Base-by-base conservation (phyloP, 805 yeast genomes). In the Saccharomycopsis amapae region DNA sequence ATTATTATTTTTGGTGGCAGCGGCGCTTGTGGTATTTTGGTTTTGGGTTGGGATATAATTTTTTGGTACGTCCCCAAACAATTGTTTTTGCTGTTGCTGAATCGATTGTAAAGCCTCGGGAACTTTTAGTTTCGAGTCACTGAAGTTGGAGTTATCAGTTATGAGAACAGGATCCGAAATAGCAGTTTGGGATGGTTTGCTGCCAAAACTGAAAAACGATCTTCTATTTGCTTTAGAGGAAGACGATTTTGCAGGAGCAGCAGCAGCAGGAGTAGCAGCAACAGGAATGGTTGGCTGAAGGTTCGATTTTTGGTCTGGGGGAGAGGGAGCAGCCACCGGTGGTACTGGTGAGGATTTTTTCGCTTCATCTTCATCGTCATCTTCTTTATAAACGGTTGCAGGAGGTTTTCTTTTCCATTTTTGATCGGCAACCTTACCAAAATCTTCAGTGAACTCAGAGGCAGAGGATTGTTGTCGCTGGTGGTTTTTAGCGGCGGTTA, bases 391-490 rank as follows among this genome's bases (percentile, higher is more conserved):
- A 12, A 12, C n/a, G 10, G 10, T n/a, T 28, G 32, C n/a, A 28
- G 37, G n/a, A 33, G 37, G 37, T 17, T 9, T 33, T 17, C 9
- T n/a, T 33, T 33, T 33, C n/a, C 9, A 9, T 33, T 33, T 33
- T 9, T 33, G 13, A 17, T 33, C n/a, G 7, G 37, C 32, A 28
- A 28, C 19, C 13, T 35, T 22, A 22, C 23, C 23, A 35, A 42
- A 43, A 35, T 49, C 47, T 34, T 49, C 47, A 26, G 37, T 43
- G 23, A 49, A 43, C 23, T 46, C 50, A 19, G 24, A 9, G 5
- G 30, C 36, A 13, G 18, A 15, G 38, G 42, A 23, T 23, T n/a
- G 6, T 4, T n/a, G 6, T 4, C 5, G 6, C 5, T 17, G 17
- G 19, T 26, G n/a, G 19, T 6, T 15, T 7, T 17, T 13, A 5